A percentile compares a stretch with the other conserved stretches of the same genome.
Evolutionary conservation across 495 filamentous ascomycete genomes (phyloP).

Genomic region (Hypoxylon fuscum): DNA sequence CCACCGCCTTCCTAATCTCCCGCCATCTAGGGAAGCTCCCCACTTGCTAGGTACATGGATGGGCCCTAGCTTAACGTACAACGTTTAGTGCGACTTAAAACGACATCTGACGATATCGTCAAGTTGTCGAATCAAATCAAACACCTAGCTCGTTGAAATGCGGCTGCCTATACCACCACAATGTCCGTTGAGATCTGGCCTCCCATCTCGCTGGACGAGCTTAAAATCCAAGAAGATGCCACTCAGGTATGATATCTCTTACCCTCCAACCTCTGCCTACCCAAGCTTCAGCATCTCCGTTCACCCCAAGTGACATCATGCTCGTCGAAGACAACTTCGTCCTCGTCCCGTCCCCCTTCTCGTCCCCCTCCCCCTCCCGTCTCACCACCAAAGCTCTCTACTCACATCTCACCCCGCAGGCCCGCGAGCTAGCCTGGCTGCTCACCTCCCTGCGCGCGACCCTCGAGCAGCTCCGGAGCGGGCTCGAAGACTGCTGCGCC

Average conservation of each 20-base stretch:
- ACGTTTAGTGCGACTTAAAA: neutral
- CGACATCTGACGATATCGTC: slow-evolving; percentile 15
- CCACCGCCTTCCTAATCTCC: slow-evolving; percentile 20
- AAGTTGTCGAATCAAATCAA: slow-evolving; percentile 9
- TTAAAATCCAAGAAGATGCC: slow-evolving; percentile 72
- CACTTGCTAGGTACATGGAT: slow-evolving; percentile 15
- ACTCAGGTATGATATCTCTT: slow-evolving; percentile 64
- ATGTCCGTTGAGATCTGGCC: slow-evolving; percentile 86
- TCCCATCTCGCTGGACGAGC: slow-evolving; percentile 68
- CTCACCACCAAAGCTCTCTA: neutral
- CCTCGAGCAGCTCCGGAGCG: slow-evolving; percentile 77
- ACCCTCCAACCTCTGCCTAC: slow-evolving; percentile 13
- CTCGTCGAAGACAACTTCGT: slow-evolving; percentile 45
- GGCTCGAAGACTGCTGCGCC: slow-evolving; percentile 86
- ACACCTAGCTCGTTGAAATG: slow-evolving; percentile 28
- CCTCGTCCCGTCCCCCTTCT: slow-evolving; percentile 40
- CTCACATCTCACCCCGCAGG: slow-evolving; percentile 32
- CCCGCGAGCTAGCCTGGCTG: slow-evolving; percentile 86
- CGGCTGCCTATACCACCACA: slow-evolving; percentile 50
- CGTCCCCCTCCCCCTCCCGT: neutral
- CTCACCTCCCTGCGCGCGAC: slow-evolving; percentile 79
- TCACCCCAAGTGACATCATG: slow-evolving; percentile 13
- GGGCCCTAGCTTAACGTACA: slow-evolving; percentile 18
- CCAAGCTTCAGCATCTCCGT: neutral
- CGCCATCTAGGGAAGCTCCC: slow-evolving; percentile 25